phyloP scores from a whole-genome alignment of 1,139 yeast species.

The Dujonia santamariae region DNA sequence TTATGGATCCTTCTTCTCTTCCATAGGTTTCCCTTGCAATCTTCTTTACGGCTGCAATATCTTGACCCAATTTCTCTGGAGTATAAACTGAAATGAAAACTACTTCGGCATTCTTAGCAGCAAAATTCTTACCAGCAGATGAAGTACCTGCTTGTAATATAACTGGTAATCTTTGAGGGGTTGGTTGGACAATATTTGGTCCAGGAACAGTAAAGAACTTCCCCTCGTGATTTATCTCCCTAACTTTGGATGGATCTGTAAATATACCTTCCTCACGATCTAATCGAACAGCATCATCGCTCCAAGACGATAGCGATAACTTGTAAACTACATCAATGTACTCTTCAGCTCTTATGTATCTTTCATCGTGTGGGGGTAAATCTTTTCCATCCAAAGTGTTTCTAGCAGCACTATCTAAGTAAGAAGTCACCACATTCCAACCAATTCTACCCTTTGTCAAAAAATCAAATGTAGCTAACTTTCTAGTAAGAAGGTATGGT shows the following conservation, averaged over 20 bases:
- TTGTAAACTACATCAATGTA: conserved; percentile 39
- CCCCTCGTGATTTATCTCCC: conserved; percentile 40
- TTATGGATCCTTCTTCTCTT: conserved; percentile 33
- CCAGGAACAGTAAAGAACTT: conserved; percentile 42
- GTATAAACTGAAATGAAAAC: conserved; percentile 34
- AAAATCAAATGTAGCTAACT: conserved; percentile 41
- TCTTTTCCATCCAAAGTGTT: conserved; percentile 31
- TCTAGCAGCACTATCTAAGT: conserved; percentile 39
- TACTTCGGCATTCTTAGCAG: conserved; percentile 45
- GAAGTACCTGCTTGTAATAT: conserved; percentile 51
- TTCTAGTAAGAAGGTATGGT: conserved; percentile 43
- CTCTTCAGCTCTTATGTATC: conserved; percentile 43
- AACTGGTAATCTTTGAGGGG: conserved; percentile 44
- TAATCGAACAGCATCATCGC: conserved; percentile 41
- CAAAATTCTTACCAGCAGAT: conserved; percentile 38
- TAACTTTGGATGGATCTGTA: conserved; percentile 36
- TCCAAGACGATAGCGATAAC: conserved; percentile 41
- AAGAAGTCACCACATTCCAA: conserved; percentile 43
- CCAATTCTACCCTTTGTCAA: conserved; percentile 44
- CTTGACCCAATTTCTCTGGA: conserved; percentile 25
- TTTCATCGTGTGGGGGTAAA: conserved; percentile 38
- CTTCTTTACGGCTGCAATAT: conserved; percentile 25
- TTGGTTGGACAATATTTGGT: conserved; percentile 40
- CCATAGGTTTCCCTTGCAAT: conserved; percentile 28
- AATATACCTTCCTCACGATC: conserved; percentile 31